phyloP scores from a whole-genome alignment of 208 protist species.

The Crithidia bombi region DNA sequence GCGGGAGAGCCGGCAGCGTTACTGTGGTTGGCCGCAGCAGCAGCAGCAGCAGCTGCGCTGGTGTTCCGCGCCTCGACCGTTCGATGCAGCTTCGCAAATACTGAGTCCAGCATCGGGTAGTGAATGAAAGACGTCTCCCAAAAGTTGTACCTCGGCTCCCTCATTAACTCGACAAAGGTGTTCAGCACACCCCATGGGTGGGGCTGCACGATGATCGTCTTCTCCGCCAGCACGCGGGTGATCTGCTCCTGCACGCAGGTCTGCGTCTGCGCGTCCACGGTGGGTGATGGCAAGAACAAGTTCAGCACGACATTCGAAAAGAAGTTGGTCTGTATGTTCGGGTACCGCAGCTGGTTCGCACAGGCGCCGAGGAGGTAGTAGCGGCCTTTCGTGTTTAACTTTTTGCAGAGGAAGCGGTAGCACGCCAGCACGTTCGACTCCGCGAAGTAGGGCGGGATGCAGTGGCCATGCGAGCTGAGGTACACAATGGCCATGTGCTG shows the following conservation, averaged over 20 bases:
- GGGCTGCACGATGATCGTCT: slow-evolving; percentile 97
- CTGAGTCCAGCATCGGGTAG: slow-evolving; percentile 74
- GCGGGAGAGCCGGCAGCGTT: slow-evolving; percentile 25
- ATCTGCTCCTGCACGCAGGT: slow-evolving; percentile 97
- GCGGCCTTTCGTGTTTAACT: slow-evolving; percentile 93
- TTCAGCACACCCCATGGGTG: slow-evolving; percentile 99
- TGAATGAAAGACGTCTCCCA: slow-evolving; percentile 96
- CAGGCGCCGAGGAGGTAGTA: slow-evolving; percentile 98
- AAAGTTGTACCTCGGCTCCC: slow-evolving; percentile 95
- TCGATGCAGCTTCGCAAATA: slow-evolving; percentile 94
- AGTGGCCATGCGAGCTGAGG: slow-evolving; percentile 44
- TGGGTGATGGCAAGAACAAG: slow-evolving; percentile 93
- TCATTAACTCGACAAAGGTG: slow-evolving; percentile 99
- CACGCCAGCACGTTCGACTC: slow-evolving; percentile 94
- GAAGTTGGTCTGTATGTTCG: slow-evolving; percentile 99
- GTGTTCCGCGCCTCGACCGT: slow-evolving; percentile 57
- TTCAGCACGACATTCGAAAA: slow-evolving; percentile 97
- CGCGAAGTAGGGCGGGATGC: slow-evolving; percentile 36
- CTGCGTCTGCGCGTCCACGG: slow-evolving; percentile 56
- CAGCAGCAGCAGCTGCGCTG: slow-evolving; percentile 39
- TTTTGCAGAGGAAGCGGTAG: slow-evolving; percentile 93
- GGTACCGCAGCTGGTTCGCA: slow-evolving; percentile 99
- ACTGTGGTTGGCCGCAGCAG: too few relatives aligned
- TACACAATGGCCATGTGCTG: slow-evolving; percentile 94
- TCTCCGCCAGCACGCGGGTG: slow-evolving; percentile 95